These are phyloP conservation scores for Ascochyta viciae-villosae DNA, from an alignment of 2,329 filamentous ascomycete genomes.

Conservation along the genomic window DNA sequence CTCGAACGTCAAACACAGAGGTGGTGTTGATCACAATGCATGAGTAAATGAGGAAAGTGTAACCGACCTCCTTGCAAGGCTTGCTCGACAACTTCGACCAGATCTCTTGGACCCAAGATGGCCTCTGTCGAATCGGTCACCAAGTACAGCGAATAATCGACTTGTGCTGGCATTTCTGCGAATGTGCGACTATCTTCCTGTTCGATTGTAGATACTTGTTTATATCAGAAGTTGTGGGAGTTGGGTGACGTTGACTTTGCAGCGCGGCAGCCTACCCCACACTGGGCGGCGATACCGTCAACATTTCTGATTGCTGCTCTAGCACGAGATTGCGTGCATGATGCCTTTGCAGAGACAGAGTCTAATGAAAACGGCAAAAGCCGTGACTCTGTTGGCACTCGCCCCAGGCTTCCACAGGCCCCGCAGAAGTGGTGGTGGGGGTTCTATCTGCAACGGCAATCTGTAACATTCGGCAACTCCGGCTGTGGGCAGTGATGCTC, in stretches of 20 bases:
- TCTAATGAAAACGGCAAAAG: background rate
- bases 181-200: constrained; percentile 24
- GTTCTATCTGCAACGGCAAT: background rate
- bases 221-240: background rate
- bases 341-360: background rate
- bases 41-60: constrained; percentile 4
- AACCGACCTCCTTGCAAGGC: constrained; percentile 73
- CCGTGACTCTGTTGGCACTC: background rate
- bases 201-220: background rate
- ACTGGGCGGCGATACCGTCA: constrained; percentile 3
- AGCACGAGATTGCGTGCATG: background rate
- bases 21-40: background rate
- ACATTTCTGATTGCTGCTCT: background rate
- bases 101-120: constrained; percentile 75
- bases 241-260: constrained; percentile 3
- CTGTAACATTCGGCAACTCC: constrained; percentile 5
- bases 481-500: background rate
- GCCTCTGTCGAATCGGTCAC: constrained; percentile 92
- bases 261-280: constrained; percentile 12
- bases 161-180: constrained; percentile 49
- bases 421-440: background rate
- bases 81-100: constrained; percentile 75
- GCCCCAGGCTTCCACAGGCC: background rate
- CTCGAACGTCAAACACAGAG: background rate
- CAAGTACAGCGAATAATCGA: constrained; percentile 85